phyloP scores from a whole-genome alignment of 2,329 filamentous ascomycete genomes.

The Aureobasidium zeae region DNA sequence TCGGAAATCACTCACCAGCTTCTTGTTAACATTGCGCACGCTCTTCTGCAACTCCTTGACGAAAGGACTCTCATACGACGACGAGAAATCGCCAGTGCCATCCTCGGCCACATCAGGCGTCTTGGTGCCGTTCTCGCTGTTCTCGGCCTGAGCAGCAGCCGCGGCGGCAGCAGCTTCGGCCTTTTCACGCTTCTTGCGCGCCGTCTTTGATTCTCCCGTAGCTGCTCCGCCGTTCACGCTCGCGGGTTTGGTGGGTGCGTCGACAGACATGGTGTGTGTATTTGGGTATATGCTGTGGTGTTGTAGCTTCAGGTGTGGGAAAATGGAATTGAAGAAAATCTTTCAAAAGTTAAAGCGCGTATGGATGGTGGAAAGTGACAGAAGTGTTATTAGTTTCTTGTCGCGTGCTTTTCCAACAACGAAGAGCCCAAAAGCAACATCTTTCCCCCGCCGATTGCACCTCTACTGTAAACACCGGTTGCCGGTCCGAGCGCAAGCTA shows the following conservation, averaged over 20 bases:
- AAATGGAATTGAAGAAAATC: too few relatives aligned
- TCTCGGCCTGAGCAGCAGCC: slow-evolving; percentile 23
- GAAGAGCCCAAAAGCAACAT: too few relatives aligned
- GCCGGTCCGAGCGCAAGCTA: too few relatives aligned
- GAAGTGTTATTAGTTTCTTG: too few relatives aligned
- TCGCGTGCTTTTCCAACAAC: too few relatives aligned
- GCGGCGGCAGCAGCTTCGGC: slow-evolving; percentile 30
- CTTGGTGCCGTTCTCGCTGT: slow-evolving; percentile 4
- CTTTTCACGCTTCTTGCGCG: slow-evolving; percentile 46
- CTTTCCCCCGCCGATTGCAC: too few relatives aligned
- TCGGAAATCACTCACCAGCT: slow-evolving; percentile 66
- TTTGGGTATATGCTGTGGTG: too few relatives aligned
- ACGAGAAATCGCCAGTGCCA: slow-evolving; percentile 54
- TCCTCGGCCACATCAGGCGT: slow-evolving; percentile 21
- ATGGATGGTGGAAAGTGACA: too few relatives aligned
- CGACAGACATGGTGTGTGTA: slow-evolving; percentile 50
- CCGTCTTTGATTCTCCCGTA: slow-evolving; percentile 44
- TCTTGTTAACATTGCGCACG: slow-evolving; percentile 84
- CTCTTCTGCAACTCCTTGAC: slow-evolving; percentile 88
- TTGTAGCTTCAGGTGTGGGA: too few relatives aligned
- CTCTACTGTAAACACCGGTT: too few relatives aligned
- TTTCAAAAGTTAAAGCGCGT: too few relatives aligned
- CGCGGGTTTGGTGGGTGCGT: slow-evolving; percentile 54
- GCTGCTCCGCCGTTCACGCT: too few relatives aligned
- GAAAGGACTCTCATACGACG: slow-evolving; percentile 66